These are phyloP conservation scores for Calocybe indica DNA, from an alignment of 768 basidiomycete genomes.

Conservation along the genomic window DNA sequence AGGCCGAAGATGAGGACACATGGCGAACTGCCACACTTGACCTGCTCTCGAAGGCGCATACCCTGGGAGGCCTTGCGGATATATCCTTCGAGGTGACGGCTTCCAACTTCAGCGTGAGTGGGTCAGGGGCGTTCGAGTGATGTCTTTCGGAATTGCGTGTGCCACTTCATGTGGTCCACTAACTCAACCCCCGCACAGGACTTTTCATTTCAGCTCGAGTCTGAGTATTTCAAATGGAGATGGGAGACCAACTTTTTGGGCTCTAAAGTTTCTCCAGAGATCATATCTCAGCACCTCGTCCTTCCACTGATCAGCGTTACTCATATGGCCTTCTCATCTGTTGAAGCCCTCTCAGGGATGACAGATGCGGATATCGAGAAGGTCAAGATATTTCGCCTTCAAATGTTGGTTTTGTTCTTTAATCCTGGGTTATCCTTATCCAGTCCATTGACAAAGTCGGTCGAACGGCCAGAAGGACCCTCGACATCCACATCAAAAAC, in stretches of 20 bases:
- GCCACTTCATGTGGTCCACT: too few species aligned
- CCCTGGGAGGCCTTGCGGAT: constrained; percentile 53
- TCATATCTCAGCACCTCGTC: constrained; percentile 75
- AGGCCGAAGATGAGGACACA: constrained; percentile 44
- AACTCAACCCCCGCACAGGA: constrained; percentile 38
- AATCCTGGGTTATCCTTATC: background rate
- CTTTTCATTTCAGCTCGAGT: constrained; percentile 55
- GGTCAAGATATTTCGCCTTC: constrained; percentile 28
- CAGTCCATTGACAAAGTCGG: constrained; percentile 70
- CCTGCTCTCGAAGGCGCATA: constrained; percentile 52
- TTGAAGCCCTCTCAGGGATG: constrained; percentile 51
- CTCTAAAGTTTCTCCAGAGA: constrained; percentile 57
- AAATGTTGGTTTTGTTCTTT: constrained; percentile 5
- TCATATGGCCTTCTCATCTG: constrained; percentile 60
- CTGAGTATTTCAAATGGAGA: constrained; percentile 63
- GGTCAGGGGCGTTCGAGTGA: background rate
- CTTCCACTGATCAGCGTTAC: constrained; percentile 68
- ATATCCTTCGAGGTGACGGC: constrained; percentile 54
- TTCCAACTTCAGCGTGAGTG: constrained; percentile 54
- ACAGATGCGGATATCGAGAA: constrained; percentile 59
- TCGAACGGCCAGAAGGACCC: constrained; percentile 58
- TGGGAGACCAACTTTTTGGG: constrained; percentile 73
- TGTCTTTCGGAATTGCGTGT: too few species aligned
- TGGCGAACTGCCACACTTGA: constrained; percentile 57
- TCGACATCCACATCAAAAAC: constrained; percentile 70